Base-by-base conservation (phyloP, 1,284 basidiomycete species). In the Tetrapyrgos nigripes region DNA sequence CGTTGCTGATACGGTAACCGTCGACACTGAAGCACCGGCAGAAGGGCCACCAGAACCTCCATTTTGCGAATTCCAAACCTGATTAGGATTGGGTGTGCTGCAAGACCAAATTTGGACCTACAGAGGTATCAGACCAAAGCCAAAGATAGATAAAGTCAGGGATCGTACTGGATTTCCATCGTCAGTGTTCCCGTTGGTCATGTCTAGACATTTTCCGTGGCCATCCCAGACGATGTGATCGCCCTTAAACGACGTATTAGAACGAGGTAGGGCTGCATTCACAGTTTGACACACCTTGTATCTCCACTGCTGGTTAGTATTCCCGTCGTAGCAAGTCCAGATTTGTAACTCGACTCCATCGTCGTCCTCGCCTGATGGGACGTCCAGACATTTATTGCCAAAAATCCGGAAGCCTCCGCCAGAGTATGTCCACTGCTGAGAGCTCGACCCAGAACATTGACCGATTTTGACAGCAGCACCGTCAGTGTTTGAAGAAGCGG, bases 291-390 rank as follows among this genome's bases (percentile, higher is more conserved):
- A 46, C 6, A 46, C n/a, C 19, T n/a, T 9, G 44, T 9, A 13
- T 5, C 13, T 21, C 10, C 9, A 49, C 57, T 76, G 70, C 62
- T 83, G 80, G 53, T 75, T 76, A 35, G 70, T 68, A 27, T 67
- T 66, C 8, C 60, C 31, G 31, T 33, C 54, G 14, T 60, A 59
- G 66, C 82, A 84, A 19, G 74, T 77, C 77, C 76, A 82, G 47
- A 84, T 79, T 58, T 84, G 81, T 56, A 84, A 68, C 64, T 78
- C 78, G 17, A 70, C 73, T 14, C 81, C 82, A 60, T 83, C 75
- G 35, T 62, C 63, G 31, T 64, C 76, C 14, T 40, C 65, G 2
- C 82, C 82, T 21, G 68, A 64, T 0, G 72, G 68, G 23, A 83
- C 78, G 57, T 83, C 80, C 35, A 84, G 68, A 63, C 82, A 83